Percentiles rank a stretch among this genome's conserved stretches.
Conservation (phyloP, 164 flowering plant genomes). For the Buxus sempervirens region DNA sequence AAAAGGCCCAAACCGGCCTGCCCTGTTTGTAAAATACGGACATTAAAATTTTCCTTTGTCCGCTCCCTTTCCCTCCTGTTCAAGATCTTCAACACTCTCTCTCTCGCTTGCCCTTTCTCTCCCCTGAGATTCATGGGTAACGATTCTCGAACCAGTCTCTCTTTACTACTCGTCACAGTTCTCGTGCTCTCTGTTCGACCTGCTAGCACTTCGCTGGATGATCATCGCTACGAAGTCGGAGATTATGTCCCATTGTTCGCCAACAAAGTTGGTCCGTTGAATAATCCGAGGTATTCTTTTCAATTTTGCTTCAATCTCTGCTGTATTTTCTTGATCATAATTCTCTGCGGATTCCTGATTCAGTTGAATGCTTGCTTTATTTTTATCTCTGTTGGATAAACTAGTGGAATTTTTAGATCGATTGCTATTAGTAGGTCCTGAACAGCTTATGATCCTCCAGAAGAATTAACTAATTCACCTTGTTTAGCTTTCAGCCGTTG, state of each 20-base stretch:
- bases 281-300: slow-evolving; percentile 64
- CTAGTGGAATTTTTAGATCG: not conserved
- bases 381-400: too few species aligned
- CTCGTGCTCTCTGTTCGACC: slow-evolving; percentile 11
- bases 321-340: not conserved
- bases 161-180: slow-evolving; percentile 7
- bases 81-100: not conserved
- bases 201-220: slow-evolving; percentile 18
- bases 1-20: too few species aligned
- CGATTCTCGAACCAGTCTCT: slow-evolving; percentile 1
- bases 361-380: not conserved
- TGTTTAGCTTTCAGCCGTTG: not conserved
- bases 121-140: slow-evolving; percentile 3
- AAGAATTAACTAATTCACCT: not conserved
- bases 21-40: too few species aligned
- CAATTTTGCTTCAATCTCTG: not conserved
- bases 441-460: not conserved
- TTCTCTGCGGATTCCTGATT: not conserved
- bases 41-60: not conserved
- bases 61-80: slow-evolving; percentile 9
- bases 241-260: slow-evolving; percentile 58
- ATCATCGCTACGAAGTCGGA: slow-evolving; percentile 57
- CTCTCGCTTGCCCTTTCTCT: slow-evolving; percentile 2
- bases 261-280: slow-evolving; percentile 64
- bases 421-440: not conserved